Evolutionary conservation across 1,284 basidiomycete species (phyloP).

Genomic region (Rhodotorula sp.): DNA sequence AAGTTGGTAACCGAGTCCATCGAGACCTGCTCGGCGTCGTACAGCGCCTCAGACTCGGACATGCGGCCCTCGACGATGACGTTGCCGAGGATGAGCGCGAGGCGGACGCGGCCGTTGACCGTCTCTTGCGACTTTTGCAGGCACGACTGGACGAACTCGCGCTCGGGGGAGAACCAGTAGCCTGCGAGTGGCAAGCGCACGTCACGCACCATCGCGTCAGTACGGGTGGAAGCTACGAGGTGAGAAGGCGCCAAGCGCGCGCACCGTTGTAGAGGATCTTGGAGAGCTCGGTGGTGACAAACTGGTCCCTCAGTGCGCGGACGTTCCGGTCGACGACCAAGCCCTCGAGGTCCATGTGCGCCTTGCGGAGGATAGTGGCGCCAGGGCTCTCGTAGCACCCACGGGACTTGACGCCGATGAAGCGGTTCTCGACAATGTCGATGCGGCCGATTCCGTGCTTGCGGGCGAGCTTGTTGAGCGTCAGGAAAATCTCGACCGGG

Average conservation of each 20-base stretch:
- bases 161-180: slow-evolving; percentile 79
- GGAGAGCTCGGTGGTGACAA: slow-evolving; percentile 85
- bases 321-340: slow-evolving; percentile 97
- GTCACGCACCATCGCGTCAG: too few species aligned
- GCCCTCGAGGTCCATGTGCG: slow-evolving; percentile 96
- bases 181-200: background rate
- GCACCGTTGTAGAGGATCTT: slow-evolving; percentile 92
- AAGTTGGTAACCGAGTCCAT: slow-evolving; percentile 99
- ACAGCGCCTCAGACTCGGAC: slow-evolving; percentile 74
- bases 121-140: slow-evolving; percentile 92
- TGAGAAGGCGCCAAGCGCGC: too few species aligned
- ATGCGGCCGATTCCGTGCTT: slow-evolving; percentile 95
- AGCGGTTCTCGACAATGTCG: slow-evolving; percentile 99
- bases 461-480: slow-evolving; percentile 85
- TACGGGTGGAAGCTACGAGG: too few species aligned
- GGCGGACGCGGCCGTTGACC: slow-evolving; percentile 86
- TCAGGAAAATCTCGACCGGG: slow-evolving; percentile 91
- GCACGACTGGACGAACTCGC: slow-evolving; percentile 86
- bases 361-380: slow-evolving; percentile 90
- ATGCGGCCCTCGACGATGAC: slow-evolving; percentile 88
- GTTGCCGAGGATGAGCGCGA: slow-evolving; percentile 96
- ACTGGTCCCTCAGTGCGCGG: slow-evolving; percentile 88
- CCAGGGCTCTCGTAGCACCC: slow-evolving; percentile 98
- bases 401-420: slow-evolving; percentile 97
- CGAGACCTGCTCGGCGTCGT: slow-evolving; percentile 94